These are phyloP conservation scores for Plasmodium falciparum DNA, from an alignment of 169 alveolate species.

Conservation along the genomic window DNA sequence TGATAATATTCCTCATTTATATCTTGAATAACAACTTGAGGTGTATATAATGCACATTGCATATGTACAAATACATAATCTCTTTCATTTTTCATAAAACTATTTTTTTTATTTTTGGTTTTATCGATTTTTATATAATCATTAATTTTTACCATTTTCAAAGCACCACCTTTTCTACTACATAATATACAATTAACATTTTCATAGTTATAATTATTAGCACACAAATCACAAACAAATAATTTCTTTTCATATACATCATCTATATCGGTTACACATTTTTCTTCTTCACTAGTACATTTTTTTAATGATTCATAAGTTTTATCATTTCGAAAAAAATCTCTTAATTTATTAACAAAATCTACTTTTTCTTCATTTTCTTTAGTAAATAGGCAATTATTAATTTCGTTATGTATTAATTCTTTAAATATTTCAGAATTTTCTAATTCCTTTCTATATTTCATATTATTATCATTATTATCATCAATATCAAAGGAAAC, in stretches of 20 bases:
- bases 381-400: conserved; percentile 7
- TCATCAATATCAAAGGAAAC: background rate
- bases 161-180: conserved; percentile 72
- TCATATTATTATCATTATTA: conserved; percentile 4
- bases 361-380: conserved; percentile 20
- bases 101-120: conserved; percentile 42
- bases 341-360: conserved; percentile 15
- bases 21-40: conserved; percentile 56
- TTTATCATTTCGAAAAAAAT: conserved; percentile 14
- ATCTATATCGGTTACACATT: conserved; percentile 49
- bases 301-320: background rate
- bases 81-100: conserved; percentile 40
- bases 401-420: conserved; percentile 27
- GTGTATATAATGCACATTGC: conserved; percentile 72
- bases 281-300: conserved; percentile 28
- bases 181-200: conserved; percentile 66
- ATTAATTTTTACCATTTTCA: conserved; percentile 43
- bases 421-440: conserved; percentile 5
- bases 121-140: conserved; percentile 37
- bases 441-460: background rate
- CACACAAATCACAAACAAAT: conserved; percentile 72
- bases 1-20: conserved; percentile 69
- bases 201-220: conserved; percentile 60
- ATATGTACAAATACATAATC: conserved; percentile 58
- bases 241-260: conserved; percentile 51